Conservation (phyloP, 352 stramenopile genomes). For the Phytopythium montanum region DNA sequence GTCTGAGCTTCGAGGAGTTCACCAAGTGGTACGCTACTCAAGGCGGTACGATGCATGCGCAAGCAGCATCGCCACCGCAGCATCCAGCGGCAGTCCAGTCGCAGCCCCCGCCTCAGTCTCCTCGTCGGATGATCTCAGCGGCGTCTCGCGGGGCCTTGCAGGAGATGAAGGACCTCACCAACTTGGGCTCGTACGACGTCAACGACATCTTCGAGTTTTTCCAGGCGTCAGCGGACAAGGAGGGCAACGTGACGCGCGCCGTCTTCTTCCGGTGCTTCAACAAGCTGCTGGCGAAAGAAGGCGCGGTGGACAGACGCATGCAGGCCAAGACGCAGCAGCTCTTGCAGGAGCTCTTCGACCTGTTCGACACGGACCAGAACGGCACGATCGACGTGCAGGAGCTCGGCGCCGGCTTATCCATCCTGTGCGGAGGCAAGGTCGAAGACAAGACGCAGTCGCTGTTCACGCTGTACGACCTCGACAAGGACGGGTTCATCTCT, state of each 20-base stretch:
- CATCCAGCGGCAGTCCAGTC: not conserved
- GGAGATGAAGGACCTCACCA: conserved; percentile 80
- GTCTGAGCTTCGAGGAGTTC: conserved; percentile 81
- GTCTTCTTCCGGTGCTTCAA: conserved; percentile 85
- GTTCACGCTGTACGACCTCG: conserved; percentile 83
- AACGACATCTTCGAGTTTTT: conserved; percentile 90
- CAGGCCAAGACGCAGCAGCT: conserved; percentile 45
- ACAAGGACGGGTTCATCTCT: conserved; percentile 80
- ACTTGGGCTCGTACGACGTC: conserved; percentile 75
- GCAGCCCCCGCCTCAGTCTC: not conserved
- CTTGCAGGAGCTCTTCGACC: conserved; percentile 67
- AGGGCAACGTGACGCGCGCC: conserved; percentile 57
- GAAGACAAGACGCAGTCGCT: conserved; percentile 71
- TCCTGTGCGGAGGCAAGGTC: conserved; percentile 76
- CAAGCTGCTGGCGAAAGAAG: conserved; percentile 61
- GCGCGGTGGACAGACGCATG: conserved; percentile 27
- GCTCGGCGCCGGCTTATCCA: conserved; percentile 80
- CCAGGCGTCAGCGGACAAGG: conserved; percentile 50
- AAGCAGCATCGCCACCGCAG: not conserved
- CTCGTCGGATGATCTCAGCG: conserved; percentile 14
- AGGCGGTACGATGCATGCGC: not conserved
- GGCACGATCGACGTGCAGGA: conserved; percentile 84
- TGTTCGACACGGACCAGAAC: conserved; percentile 83
- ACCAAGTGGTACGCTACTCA: conserved; percentile 75
- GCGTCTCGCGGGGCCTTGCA: conserved; percentile 47